Percentiles rank a stretch among this genome's conserved stretches.
Evolutionary conservation across 345 rosid genomes (phyloP).

Genomic region (Litchi chinensis): DNA sequence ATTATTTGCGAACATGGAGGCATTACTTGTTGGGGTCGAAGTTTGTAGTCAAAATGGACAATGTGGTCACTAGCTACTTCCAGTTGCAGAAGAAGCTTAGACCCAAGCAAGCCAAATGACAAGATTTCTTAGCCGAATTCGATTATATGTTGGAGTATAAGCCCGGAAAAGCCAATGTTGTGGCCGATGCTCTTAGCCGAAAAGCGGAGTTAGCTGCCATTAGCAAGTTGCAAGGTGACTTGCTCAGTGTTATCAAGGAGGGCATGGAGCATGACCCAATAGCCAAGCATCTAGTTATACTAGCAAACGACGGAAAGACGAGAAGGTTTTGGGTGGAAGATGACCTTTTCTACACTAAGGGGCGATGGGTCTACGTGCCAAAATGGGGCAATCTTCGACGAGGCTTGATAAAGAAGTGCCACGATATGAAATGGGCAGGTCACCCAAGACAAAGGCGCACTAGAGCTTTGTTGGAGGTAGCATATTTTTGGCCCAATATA

Average conservation of each 20-base stretch:
- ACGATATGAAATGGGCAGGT: neutral
- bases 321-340: too few species aligned
- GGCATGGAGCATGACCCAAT: too few species aligned
- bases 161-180: too few species aligned
- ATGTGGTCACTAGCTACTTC: neutral
- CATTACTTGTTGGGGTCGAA: neutral
- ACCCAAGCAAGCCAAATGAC: neutral
- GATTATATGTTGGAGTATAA: neutral
- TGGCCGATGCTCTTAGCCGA: too few species aligned
- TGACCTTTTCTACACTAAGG: neutral
- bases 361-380: neutral
- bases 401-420: neutral
- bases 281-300: too few species aligned
- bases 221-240: too few species aligned
- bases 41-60: neutral
- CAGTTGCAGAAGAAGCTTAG: neutral
- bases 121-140: slow-evolving; percentile 4
- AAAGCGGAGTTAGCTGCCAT: too few species aligned
- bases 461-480: neutral
- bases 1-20: neutral
- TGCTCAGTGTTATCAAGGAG: too few species aligned
- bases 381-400: neutral
- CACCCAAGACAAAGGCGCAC: neutral
- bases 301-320: too few species aligned
- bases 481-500: too few species aligned